Conservation (phyloP, 805 yeast genomes). For the Metschnikowia matae region DNA sequence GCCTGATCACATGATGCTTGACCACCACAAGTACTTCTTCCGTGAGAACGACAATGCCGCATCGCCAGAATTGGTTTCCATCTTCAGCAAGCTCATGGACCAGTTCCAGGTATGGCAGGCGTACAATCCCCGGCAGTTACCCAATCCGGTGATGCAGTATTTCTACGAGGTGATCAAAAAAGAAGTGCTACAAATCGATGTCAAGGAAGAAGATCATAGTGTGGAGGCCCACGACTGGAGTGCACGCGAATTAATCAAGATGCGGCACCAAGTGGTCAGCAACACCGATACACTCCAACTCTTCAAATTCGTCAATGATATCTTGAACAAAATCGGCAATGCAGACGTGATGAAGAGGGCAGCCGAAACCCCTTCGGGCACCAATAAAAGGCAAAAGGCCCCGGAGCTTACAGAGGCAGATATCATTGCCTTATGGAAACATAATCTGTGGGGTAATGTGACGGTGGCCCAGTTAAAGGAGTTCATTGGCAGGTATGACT, state of each 20-base stretch:
- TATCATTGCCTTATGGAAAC: constrained; percentile 41
- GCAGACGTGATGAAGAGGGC: constrained; percentile 13
- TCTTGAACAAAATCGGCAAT: constrained; percentile 8
- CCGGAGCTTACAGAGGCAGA: constrained; percentile 29
- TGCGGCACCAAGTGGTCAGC: constrained; percentile 4
- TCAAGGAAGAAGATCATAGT: constrained; percentile 13
- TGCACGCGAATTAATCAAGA: constrained; percentile 4
- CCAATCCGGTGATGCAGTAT: constrained; percentile 66
- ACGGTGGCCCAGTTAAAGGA: constrained; percentile 41
- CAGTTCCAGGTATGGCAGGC: constrained; percentile 40
- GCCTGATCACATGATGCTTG: constrained; percentile 41
- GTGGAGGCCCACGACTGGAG: constrained; percentile 16
- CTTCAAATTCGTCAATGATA: constrained; percentile 4
- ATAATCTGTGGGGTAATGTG: constrained; percentile 29
- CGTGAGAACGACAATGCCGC: constrained; percentile 7
- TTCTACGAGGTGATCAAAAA: constrained; percentile 63
- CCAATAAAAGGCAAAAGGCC: constrained; percentile 6
- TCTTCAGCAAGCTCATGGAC: constrained; percentile 26
- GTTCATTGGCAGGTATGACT: constrained; percentile 33
- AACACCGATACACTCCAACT: constrained; percentile 4
- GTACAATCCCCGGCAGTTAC: constrained; percentile 54
- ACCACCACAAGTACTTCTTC: constrained; percentile 7
- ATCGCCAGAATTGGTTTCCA: constrained; percentile 18
- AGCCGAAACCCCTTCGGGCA: constrained; percentile 4
- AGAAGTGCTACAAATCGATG: constrained; percentile 55